A percentile compares a stretch with the other conserved stretches of the same genome.
Evolutionary conservation across 2,329 filamentous ascomycete genomes (phyloP).

Genomic region (Aspergillus cejpii): DNA sequence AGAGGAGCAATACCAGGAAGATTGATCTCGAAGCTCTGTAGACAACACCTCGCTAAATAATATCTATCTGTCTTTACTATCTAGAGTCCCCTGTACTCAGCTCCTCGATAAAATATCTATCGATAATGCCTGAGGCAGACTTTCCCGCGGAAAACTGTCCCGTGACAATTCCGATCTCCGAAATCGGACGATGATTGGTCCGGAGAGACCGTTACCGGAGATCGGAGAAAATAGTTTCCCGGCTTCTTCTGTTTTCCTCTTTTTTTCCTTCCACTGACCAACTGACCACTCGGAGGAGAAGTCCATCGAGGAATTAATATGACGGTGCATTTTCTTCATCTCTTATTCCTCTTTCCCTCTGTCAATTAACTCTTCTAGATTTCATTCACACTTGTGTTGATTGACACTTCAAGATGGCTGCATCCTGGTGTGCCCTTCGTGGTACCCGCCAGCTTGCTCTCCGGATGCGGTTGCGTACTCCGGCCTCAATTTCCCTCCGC

Average conservation of each 20-base stretch:
- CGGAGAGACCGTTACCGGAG: constrained; percentile 11
- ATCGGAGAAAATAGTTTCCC: constrained; percentile 12
- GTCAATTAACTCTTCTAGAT: not conserved
- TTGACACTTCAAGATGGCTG: constrained; percentile 24
- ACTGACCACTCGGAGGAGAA: too few species aligned
- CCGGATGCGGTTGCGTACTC: constrained; percentile 26
- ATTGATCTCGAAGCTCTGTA: not conserved
- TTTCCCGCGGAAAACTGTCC: not conserved
- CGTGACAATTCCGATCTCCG: not conserved
- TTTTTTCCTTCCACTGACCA: constrained; percentile 9
- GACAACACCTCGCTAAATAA: not conserved
- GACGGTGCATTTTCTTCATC: constrained; percentile 3
- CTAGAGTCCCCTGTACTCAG: not conserved
- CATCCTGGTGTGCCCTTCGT: constrained; percentile 32
- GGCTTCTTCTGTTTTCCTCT: constrained; percentile 7
- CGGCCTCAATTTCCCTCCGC: constrained; percentile 19
- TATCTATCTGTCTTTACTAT: not conserved
- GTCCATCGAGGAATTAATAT: too few species aligned
- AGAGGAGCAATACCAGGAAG: too few species aligned
- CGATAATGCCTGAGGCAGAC: not conserved
- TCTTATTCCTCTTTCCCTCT: constrained; percentile 1
- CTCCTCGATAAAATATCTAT: too few species aligned
- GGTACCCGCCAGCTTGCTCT: constrained; percentile 33
- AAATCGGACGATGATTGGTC: constrained; percentile 6
- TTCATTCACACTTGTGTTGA: too few species aligned